Evolutionary conservation across 202 grass and related monocot species (phyloP).

Genomic region (Panicum hallii): DNA sequence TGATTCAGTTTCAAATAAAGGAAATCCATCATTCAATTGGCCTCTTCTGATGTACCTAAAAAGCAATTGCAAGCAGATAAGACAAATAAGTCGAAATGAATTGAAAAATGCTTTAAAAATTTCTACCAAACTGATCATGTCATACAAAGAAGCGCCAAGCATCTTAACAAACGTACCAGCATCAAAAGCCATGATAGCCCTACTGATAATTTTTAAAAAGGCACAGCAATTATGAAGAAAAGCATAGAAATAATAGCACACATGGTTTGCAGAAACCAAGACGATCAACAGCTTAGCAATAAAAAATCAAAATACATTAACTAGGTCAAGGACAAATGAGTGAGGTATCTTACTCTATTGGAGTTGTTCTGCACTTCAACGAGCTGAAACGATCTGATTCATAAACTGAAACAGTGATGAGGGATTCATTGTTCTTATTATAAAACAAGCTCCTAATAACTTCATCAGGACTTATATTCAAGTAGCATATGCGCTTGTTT

Average conservation of each 20-base stretch:
- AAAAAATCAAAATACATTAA: slow-evolving; percentile 28
- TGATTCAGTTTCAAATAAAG: slow-evolving; percentile 77
- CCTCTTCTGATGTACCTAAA: slow-evolving; percentile 75
- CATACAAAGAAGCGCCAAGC: not conserved
- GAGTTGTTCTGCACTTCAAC: slow-evolving; percentile 83
- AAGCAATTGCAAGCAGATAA: slow-evolving; percentile 28
- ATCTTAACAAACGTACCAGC: not conserved
- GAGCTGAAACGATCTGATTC: slow-evolving; percentile 79
- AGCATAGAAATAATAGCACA: not conserved
- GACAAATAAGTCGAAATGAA: slow-evolving; percentile 1
- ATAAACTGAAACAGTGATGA: slow-evolving; percentile 82
- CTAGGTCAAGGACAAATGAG: slow-evolving; percentile 35
- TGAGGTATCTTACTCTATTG: slow-evolving; percentile 70
- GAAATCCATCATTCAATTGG: slow-evolving; percentile 66
- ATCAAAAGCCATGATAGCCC: not conserved
- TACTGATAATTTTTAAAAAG: not conserved
- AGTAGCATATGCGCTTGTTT: slow-evolving; percentile 82
- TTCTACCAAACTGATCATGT: slow-evolving; percentile 15
- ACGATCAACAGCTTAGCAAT: slow-evolving; percentile 23
- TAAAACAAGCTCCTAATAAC: slow-evolving; percentile 86
- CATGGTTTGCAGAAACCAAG: not conserved
- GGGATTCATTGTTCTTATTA: slow-evolving; percentile 82
- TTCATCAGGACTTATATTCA: slow-evolving; percentile 83
- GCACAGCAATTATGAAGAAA: slow-evolving; percentile 3
- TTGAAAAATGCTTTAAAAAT: slow-evolving; percentile 5